Percentiles rank a stretch among this genome's conserved stretches.
phyloP scores from a whole-genome alignment of 2,329 filamentous ascomycete species.

The Tolypocladium tropicale region DNA sequence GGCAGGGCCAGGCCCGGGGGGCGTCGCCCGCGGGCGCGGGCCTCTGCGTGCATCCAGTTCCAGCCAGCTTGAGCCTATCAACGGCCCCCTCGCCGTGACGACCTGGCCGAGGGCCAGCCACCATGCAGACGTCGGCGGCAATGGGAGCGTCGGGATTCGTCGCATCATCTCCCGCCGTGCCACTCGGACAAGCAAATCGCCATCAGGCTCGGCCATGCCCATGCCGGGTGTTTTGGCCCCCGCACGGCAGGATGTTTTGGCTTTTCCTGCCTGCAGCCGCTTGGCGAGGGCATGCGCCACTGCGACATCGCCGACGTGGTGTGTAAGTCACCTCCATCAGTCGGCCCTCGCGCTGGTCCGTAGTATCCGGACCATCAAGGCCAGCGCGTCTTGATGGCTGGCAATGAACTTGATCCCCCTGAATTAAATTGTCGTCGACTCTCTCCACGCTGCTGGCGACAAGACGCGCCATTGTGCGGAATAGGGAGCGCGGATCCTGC shows the following conservation, averaged over 20 bases:
- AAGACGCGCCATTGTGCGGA: too few relatives aligned
- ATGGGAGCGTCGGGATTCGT: conserved; percentile 23
- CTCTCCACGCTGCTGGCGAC: too few relatives aligned
- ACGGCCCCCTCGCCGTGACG: background rate
- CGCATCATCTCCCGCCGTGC: background rate
- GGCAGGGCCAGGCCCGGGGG: background rate
- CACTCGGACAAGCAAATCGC: background rate
- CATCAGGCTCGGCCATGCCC: background rate
- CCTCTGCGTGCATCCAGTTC: background rate
- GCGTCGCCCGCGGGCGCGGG: background rate
- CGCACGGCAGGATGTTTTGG: background rate
- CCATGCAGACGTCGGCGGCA: conserved; percentile 33
- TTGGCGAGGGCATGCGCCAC: background rate
- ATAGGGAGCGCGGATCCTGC: too few relatives aligned
- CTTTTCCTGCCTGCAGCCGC: background rate
- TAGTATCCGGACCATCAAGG: background rate
- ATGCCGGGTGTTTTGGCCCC: background rate
- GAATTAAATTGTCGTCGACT: too few relatives aligned
- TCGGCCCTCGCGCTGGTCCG: too few relatives aligned
- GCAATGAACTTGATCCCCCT: too few relatives aligned
- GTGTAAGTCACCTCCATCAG: too few relatives aligned
- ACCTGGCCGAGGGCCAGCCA: conserved; percentile 2
- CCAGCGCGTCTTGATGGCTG: background rate
- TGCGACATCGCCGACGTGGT: background rate
- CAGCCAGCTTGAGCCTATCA: background rate